A percentile compares a stretch with the other conserved stretches of the same genome.
These are phyloP conservation scores for Trichaptum fuscoviolaceum DNA, from an alignment of 768 basidiomycete species.

Conservation along the genomic window DNA sequence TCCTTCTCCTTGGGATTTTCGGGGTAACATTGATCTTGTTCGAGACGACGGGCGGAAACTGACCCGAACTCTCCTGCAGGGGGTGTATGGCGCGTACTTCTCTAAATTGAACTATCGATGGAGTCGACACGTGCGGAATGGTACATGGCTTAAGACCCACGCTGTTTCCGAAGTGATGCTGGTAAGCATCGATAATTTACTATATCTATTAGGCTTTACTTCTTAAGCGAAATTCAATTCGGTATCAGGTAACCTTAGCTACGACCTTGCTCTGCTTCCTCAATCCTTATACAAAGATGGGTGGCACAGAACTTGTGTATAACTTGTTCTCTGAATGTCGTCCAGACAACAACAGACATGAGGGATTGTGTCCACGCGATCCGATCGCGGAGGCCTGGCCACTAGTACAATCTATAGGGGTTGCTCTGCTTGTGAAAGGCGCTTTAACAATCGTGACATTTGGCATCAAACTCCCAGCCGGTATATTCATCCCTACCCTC, in stretches of 20 bases:
- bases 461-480: slow-evolving; percentile 87
- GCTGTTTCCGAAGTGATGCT: slow-evolving; percentile 80
- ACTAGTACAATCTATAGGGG: slow-evolving; percentile 58
- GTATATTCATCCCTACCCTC: slow-evolving; percentile 95
- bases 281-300: slow-evolving; percentile 89
- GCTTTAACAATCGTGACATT: slow-evolving; percentile 83
- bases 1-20: slow-evolving; percentile 81
- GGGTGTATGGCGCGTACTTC: slow-evolving; percentile 91
- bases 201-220: slow-evolving; percentile 5
- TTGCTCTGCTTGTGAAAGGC: slow-evolving; percentile 79
- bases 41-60: slow-evolving; percentile 6
- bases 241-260: slow-evolving; percentile 61
- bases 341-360: slow-evolving; percentile 49
- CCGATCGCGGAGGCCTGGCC: slow-evolving; percentile 54
- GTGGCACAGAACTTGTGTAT: slow-evolving; percentile 92
- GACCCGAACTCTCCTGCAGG: slow-evolving; percentile 39
- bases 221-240: slow-evolving; percentile 4
- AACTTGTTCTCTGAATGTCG: slow-evolving; percentile 87
- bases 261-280: slow-evolving; percentile 79
- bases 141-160: slow-evolving; percentile 74
- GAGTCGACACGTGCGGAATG: slow-evolving; percentile 76
- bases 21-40: slow-evolving; percentile 49
- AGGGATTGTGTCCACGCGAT: slow-evolving; percentile 66
- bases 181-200: slow-evolving; percentile 37
- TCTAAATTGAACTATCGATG: slow-evolving; percentile 88